Evolutionary conservation across 768 basidiomycete species (phyloP).

Genomic region (Suillus subluteus): DNA sequence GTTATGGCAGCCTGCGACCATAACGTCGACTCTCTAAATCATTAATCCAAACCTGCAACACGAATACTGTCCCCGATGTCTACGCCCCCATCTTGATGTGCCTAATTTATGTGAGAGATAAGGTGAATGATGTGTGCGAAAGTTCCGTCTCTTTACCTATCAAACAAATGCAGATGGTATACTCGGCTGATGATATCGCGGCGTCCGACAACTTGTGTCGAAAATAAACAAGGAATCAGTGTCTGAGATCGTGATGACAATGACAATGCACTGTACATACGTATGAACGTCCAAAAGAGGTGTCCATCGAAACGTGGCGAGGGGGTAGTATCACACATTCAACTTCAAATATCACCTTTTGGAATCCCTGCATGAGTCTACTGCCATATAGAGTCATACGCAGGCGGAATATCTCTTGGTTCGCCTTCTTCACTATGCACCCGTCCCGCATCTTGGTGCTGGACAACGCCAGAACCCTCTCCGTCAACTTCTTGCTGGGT

Average conservation of each 20-base stretch:
- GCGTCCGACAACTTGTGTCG: neutral
- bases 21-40: neutral
- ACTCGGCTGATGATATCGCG: neutral
- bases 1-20: neutral
- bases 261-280: neutral
- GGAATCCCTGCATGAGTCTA: neutral
- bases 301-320: neutral
- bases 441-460: neutral
- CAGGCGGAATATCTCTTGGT: neutral
- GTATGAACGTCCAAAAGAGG: neutral
- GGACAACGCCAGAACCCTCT: neutral
- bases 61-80: neutral
- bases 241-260: neutral
- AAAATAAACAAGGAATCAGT: neutral
- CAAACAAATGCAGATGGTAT: neutral
- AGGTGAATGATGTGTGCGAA: neutral
- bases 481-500: neutral
- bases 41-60: neutral
- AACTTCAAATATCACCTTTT: neutral
- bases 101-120: neutral
- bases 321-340: constrained; percentile 8
- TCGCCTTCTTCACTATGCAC: neutral
- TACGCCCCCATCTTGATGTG: neutral
- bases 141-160: neutral
- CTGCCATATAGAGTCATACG: neutral